Evolutionary conservation across 495 filamentous ascomycete genomes (phyloP), one percentile per base, ranked within the genome.

Genomic region (Staphylotrichum tortipilum): DNA sequence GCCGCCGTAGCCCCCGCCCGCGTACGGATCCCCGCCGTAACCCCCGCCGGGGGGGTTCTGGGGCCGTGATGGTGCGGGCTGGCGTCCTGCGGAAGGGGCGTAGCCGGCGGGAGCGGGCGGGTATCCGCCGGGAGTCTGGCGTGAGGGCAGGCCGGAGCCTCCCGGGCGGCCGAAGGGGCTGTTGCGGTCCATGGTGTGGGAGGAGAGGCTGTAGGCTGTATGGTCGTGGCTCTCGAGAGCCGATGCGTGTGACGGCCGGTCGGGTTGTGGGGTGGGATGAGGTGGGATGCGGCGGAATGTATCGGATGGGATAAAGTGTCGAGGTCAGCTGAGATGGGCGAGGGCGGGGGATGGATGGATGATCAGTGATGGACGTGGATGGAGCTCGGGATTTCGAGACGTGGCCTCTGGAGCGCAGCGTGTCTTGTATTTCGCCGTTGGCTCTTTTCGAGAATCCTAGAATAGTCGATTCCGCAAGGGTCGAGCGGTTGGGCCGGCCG

Each of bases 131-230:
- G 26, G 26, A 28, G 26, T 60, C 18, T 52, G 63, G 24, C 68
- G 62, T 7, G 50, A 57, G 11, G 66, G 62, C 23, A 68, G 41
- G 12, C 67, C 62, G 22, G 43, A 31, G 49, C 41, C 29, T 56
- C 54, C 29, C 41, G 47, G 28, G 24, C 53, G 65, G 35, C 68
- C 60, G 42, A 71, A 69, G 41, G 69, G 64, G 39, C 67, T 67
- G 56, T 63, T 68, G 53, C 68, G 62, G 55, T 71, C 67, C 68
- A 71, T 71, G 31, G n/a, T n/a, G n/a, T n/a, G n/a, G n/a, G n/a
- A n/a, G n/a, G n/a, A n/a, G n/a, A n/a, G n/a, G n/a, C n/a, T n/a
- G n/a, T n/a, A n/a, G n/a, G n/a, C n/a, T n/a, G n/a, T n/a, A n/a
- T n/a, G n/a, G n/a, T n/a, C n/a, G n/a, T n/a, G n/a, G n/a, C n/a